Evolutionary conservation across 331 rosid genomes (phyloP), one percentile per base, ranked within the genome.

Genomic region (Dryas integrifolia): DNA sequence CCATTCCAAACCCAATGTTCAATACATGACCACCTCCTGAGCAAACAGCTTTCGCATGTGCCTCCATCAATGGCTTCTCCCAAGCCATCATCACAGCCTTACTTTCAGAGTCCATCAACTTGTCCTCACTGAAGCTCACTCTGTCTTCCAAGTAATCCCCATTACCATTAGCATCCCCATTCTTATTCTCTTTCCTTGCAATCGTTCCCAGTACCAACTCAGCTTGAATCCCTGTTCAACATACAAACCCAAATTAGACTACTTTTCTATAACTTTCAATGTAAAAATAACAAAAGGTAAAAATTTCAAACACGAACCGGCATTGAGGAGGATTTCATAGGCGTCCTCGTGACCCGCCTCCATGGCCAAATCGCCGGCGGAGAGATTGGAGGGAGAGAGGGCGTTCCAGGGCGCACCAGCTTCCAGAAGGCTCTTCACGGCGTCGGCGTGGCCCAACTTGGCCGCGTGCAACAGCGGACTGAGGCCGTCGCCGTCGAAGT

Each of bases 11-110:
- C 43, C 96, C 98, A 76, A 95, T 69, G 81, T 88, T 95, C 75
- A 91, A 82, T 6, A 91, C 52, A 76, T 85, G 93, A 75, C 96
- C 96, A 67, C 96, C 96, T 4, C 88, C 95, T 4, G 92, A 88
- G 79, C 97, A 89, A 80, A 89, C 88, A 48, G 98, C 98, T 74
- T 92, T 91, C 7, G 97, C 96, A 80, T 91, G 98, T 48, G 97
- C 97, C 84, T 95, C 98, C 98, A 95, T 89, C 81, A 91, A 80
- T 5, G 97, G 98, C 65, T 87, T 92, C 88, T 95, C 98, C 96
- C 98, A 85, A 10, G 93, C 97, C 98, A 91, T 95, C 98, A 95
- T 88, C 62, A 95, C 90, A 39, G 97, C 97, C 83, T 92, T 91
- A 76, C 90, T 88, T 1, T 85, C 85, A 9, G 92, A 66, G 77